Base-by-base conservation (phyloP, 345 rosid species). In the Eucalyptus decipiens region DNA sequence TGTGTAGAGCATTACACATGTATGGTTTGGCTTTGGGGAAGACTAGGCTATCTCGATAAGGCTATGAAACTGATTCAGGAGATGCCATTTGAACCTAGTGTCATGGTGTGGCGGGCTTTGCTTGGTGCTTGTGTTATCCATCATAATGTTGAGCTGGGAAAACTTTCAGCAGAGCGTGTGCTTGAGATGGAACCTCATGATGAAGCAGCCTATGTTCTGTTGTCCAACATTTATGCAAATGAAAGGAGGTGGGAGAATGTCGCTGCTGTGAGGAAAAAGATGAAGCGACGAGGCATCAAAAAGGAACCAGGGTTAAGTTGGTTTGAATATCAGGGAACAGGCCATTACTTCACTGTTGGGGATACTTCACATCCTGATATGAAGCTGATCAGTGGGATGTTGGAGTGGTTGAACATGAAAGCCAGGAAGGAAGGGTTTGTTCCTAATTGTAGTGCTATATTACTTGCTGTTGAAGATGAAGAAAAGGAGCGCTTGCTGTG, bases 261-360 rank as follows among this genome's bases (percentile, higher is more conserved):
- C 11, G 95, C 93, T n/a, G 92, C 91, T 76, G 87, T 96, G 87
- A 95, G 99, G 90, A 95, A 92, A 88, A 92, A 86, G 89, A 98
- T 97, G 99, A 95, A 92, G 90, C 91, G 88, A 87, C 94, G 90
- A 28, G 97, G 98, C 87, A 92, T 98, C 34, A 97, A 93, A 91
- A 97, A 98, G 92, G 96, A 95, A 87, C 97, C 96, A 0, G 99
- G 99, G 65, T 83, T 98, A 90, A 98, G 99, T 92, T 98, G 99
- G 99, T 88, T 95, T 67, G 99, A 95, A 90, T 92, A 90, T 93
- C 93, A 95, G 89, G 97, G 99, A 9, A 89, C 88, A 6, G 93
- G 92, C 89, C 92, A 95, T 88, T 95, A 91, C 95, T 97, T 97
- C 92, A 89, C 93, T 34, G 98, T 92, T 7, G 96, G 95, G 83